Conservation (phyloP, 2,329 filamentous ascomycete genomes). For the Sarocladium strictum region DNA sequence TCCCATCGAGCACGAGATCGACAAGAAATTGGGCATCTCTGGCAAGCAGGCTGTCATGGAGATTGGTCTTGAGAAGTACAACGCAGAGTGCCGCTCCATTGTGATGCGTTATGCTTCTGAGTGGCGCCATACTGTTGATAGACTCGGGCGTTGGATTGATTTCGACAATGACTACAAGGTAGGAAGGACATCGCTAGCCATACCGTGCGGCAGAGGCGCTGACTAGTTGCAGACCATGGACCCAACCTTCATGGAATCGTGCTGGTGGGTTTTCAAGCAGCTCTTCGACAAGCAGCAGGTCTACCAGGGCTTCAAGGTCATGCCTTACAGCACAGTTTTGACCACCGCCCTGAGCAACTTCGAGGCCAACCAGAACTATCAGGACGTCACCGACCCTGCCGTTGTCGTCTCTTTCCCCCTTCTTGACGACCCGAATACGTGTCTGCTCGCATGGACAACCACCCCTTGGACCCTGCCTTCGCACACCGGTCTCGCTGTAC, state of each 20-base stretch:
- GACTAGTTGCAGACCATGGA: constrained; percentile 68
- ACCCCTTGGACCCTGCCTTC: constrained; percentile 82
- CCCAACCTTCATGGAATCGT: constrained; percentile 87
- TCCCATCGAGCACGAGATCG: constrained; percentile 94
- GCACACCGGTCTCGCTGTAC: constrained; percentile 68
- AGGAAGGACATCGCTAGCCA: too few species aligned
- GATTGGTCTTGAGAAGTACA: constrained; percentile 84
- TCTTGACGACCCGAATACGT: constrained; percentile 66
- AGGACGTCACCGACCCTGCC: constrained; percentile 85
- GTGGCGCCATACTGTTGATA: constrained; percentile 83
- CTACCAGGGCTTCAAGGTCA: constrained; percentile 85
- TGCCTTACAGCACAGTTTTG: constrained; percentile 91
- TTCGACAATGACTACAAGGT: constrained; percentile 97
- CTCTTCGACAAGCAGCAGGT: constrained; percentile 85
- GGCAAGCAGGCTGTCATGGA: constrained; percentile 82
- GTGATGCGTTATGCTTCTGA: constrained; percentile 87
- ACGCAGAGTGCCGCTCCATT: constrained; percentile 83
- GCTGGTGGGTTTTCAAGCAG: constrained; percentile 96
- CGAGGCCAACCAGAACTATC: constrained; percentile 90
- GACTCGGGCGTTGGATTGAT: constrained; percentile 91
- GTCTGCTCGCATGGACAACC: constrained; percentile 81
- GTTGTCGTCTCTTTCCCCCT: constrained; percentile 85
- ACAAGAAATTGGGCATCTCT: constrained; percentile 88
- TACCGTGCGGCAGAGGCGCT: not conserved
- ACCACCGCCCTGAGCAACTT: constrained; percentile 90